Base-by-base conservation (phyloP, 2,329 filamentous ascomycete species). In the Colletotrichum somersetense region DNA sequence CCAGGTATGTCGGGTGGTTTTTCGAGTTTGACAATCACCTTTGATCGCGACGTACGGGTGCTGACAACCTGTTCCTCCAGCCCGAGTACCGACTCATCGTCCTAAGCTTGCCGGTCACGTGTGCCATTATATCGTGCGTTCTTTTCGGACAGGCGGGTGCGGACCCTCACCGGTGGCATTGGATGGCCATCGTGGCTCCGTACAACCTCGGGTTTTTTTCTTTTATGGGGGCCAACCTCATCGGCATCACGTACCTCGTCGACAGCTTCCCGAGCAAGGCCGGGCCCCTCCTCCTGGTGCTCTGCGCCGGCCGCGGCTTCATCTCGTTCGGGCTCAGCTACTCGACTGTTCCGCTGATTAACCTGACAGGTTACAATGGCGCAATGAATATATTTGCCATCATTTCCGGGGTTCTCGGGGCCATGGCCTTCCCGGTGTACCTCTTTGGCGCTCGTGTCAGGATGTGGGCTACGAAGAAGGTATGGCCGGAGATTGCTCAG, bases 21-120 rank as follows among this genome's bases (percentile, higher is more conserved):
- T n/a, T 10, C 14, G 1, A 35, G 42, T 67, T 64, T 7, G 30
- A 12, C 11, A 30, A 20, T n/a, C 44, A 48, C 46, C 59, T 64
- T 12, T 63, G 73, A 79, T 23, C 73, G 74, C 42, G 82, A 82
- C 5, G 74, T 84, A n/a, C 80, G 82, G 67, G 67, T 80, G 14
- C 57, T 59, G 58, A 63, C 11, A 44, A 58, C 14, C 38, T 50
- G 10, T 67, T 23, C n/a, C 56, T 8, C 20, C 61, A 85, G 74
- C 80, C 83, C 2, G 82, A 84, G 70, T 78, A 75, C n/a, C 77
- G 83, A 2, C 75, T 85, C 0, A 64, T 84, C n/a, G 75, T 77
- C 1, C 74, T 80, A 0, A 67, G 80, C 55, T 64, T 84, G 26
- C 83, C 84, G 0, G 77, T 84, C 8, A 66, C 79, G 3, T 74